phyloP scores from a whole-genome alignment of 306 rosid species.

The Lathyrus tuberosus region DNA sequence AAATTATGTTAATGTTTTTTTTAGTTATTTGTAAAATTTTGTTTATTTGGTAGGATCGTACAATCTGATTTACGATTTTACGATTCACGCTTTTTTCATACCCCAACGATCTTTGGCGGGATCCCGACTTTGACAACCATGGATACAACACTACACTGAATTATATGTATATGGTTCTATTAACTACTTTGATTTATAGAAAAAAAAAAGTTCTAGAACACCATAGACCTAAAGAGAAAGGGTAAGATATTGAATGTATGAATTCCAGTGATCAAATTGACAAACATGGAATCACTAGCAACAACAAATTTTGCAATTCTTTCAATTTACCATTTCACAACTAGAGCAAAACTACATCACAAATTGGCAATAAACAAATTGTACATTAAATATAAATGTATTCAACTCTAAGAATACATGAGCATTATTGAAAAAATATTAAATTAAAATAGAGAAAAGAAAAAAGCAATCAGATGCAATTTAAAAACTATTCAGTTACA shows the following conservation, averaged over 20 bases:
- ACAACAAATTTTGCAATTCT: neutral
- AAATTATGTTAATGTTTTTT: too few species aligned
- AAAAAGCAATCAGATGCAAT: neutral
- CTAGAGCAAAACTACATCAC: slow-evolving; percentile 1
- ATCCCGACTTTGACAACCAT: too few species aligned
- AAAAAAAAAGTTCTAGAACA: neutral
- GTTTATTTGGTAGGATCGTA: too few species aligned
- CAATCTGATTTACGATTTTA: too few species aligned
- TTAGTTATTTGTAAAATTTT: too few species aligned
- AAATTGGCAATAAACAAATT: neutral
- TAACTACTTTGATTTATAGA: neutral
- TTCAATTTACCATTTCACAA: slow-evolving; percentile 19
- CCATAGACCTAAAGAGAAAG: slow-evolving; percentile 17
- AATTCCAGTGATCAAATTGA: slow-evolving; percentile 22
- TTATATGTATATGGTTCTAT: neutral
- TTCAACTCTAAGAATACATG: slow-evolving; percentile 4
- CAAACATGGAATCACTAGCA: slow-evolving; percentile 15
- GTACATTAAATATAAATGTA: slow-evolving; percentile 7
- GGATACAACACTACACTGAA: neutral
- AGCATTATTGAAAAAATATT: neutral
- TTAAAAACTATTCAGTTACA: slow-evolving; percentile 1
- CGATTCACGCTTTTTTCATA: too few species aligned
- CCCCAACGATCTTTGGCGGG: too few species aligned
- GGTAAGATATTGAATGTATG: slow-evolving; percentile 12
- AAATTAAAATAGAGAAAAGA: neutral